A percentile compares a stretch with the other conserved stretches of the same genome.
Evolutionary conservation across 1,139 yeast genomes (phyloP).

Genomic region (Komagataea norvegica): DNA sequence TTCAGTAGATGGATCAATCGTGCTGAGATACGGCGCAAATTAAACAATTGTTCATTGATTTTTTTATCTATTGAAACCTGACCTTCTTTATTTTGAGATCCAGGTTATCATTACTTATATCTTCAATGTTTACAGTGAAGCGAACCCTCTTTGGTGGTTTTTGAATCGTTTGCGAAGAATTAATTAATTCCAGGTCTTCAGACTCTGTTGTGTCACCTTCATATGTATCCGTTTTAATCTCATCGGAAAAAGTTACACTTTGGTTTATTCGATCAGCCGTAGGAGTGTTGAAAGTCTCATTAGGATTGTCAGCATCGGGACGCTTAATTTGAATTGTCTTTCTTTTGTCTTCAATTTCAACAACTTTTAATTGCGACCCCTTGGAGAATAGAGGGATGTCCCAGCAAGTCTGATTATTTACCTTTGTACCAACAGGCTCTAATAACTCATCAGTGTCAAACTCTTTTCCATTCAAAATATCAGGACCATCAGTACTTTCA

Average conservation of each 20-base stretch:
- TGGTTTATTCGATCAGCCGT: no score
- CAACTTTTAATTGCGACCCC: conserved; percentile 11
- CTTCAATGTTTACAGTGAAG: background rate
- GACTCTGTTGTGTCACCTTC: conserved; percentile 2
- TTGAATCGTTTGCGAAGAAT: background rate
- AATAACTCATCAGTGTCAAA: conserved; percentile 18
- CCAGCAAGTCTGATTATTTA: conserved; percentile 34
- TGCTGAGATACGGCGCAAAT: conserved; percentile 34
- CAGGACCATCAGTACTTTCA: background rate
- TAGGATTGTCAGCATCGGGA: no score
- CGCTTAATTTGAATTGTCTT: background rate
- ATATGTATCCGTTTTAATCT: background rate
- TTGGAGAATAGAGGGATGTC: conserved; percentile 37
- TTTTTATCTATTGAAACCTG: conserved; percentile 13
- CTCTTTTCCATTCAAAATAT: conserved; percentile 9
- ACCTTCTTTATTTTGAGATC: conserved; percentile 21
- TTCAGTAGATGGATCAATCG: conserved; percentile 47
- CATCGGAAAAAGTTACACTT: no score
- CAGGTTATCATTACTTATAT: background rate
- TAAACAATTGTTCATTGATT: background rate
- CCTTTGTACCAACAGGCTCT: conserved; percentile 20
- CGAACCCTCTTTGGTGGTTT: background rate
- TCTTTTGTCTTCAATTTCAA: conserved; percentile 1
- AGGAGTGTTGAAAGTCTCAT: no score
- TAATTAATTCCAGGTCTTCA: background rate